Percentiles rank a stretch among this genome's conserved stretches.
Conservation (phyloP, 1,139 yeast genomes). For the Waltiozyma sp. region DNA sequence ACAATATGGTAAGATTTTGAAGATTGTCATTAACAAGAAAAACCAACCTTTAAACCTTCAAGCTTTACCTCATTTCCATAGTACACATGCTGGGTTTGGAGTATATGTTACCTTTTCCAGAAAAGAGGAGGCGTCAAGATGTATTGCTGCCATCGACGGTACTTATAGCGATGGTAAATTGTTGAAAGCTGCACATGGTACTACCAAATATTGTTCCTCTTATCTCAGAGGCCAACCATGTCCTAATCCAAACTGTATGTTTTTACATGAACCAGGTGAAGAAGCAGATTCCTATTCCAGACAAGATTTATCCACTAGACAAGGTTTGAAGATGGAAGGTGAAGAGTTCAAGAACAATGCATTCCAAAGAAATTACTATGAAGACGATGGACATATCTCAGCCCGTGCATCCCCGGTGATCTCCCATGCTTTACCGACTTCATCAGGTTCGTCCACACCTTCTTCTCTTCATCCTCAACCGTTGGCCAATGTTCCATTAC, state of each 20-base stretch:
- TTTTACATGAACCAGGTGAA: slow-evolving; percentile 97
- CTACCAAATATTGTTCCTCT: slow-evolving; percentile 94
- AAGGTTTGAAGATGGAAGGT: slow-evolving; percentile 49
- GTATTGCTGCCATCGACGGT: slow-evolving; percentile 92
- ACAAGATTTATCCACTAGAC: slow-evolving; percentile 81
- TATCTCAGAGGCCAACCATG: slow-evolving; percentile 92
- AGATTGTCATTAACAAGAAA: slow-evolving; percentile 85
- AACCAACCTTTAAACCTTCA: slow-evolving; percentile 30
- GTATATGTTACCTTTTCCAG: slow-evolving; percentile 90
- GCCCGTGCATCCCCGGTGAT: slow-evolving; percentile 8
- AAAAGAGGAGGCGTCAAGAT: slow-evolving; percentile 89
- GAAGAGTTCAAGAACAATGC: slow-evolving; percentile 24
- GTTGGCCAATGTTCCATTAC: slow-evolving; percentile 17
- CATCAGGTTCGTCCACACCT: slow-evolving; percentile 13
- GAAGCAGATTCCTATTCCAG: slow-evolving; percentile 96
- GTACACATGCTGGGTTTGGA: slow-evolving; percentile 68
- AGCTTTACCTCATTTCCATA: slow-evolving; percentile 33
- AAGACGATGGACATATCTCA: slow-evolving; percentile 9
- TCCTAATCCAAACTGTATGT: slow-evolving; percentile 99
- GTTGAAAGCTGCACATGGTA: slow-evolving; percentile 92
- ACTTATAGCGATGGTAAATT: slow-evolving; percentile 84
- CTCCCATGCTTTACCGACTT: slow-evolving; percentile 10
- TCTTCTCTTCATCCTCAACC: slow-evolving; percentile 11
- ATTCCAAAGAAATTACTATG: slow-evolving; percentile 8
- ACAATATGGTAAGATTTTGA: slow-evolving; percentile 91